Evolutionary conservation across 78 protist species (phyloP), one percentile per base, ranked within the genome.

Genomic region (Dictyostelium capitatum): DNA sequence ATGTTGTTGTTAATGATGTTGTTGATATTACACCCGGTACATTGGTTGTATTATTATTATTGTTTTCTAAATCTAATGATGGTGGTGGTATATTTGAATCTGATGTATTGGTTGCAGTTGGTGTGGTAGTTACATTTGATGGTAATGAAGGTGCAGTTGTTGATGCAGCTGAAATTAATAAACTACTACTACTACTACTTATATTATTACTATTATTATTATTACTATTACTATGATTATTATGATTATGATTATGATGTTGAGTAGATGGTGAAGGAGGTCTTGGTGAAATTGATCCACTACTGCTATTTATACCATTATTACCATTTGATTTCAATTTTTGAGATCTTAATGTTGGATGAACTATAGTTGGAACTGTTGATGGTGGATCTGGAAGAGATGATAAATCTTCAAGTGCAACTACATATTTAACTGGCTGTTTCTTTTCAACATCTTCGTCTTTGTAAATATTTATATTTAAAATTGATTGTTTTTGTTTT

Each of bases 321-420:
- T 25, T 32, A 3, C 67, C 67, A n/a, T 32, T 32, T 4, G 56
- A 8, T 67, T 67, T 67, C 17, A 15, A 20, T 67, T 67, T 67
- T 67, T 67, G 75, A 30, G 48, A 32, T 32, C 17, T 32, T 5
- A 15, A n/a, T 7, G 48, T 77, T 46, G 82, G 51, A 46, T 74
- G 19, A 19, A 19, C 30, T 20, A 83, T 51, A 7, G 77, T 72
- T 23, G 91, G 91, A 10, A 73, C 50, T 12, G 80, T 83, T 9
- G 81, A 73, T 0, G 91, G 91, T 83, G 77, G 78, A 54, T 83
- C 81, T 19, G 91, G 91, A 30, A 83, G 56, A 5, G 91, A 83
- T 56, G 90, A 82, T 12, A 82, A 20, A 51, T 82, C 90, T 30
- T 77, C 82, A 6, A 67, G 6, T 12, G 89, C 51, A 37, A 57